Base-by-base conservation (phyloP, 2,329 filamentous ascomycete genomes). In the Penicillium sumatraense region DNA sequence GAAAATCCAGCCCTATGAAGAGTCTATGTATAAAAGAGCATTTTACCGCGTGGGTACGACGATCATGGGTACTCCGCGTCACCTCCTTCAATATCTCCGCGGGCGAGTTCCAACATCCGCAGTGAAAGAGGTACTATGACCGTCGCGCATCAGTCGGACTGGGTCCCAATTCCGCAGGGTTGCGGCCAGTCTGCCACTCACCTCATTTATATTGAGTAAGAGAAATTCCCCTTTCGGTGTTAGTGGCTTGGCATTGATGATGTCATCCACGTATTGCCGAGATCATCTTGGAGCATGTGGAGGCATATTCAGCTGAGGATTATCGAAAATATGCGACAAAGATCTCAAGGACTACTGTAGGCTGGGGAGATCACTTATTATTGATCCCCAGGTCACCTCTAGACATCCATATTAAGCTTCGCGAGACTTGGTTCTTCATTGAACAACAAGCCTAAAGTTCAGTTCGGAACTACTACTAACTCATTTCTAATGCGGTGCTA, bases 161-260 rank as follows among this genome's bases (percentile, higher is more conserved):
- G 29, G 11, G 20, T 29, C 33, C 18, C 26, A 16, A 27, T 42
- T 33, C 18, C 9, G 33, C 23, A 36, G 20, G 53, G 14, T 27
- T 23, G 40, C 38, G 53, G 42, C 20, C 42, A 11, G 44, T 64
- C 65, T 64, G 53, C 72, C 72, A 73, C 51, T 72, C 67, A 74
- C 45, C 44, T 48, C 24, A 49, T 68, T 72, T 72, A 59, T 41
- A 60, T 74, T 72, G 64, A 58, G 69, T 74, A 74, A 74, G 60
- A 64, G 62, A 71, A 73, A 73, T 42, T 60, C 65, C 63, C 14
- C 2, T 50, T 64, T 21, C 8, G 63, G 58, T 57, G 40, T 63
- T 73, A 72, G 70, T 47, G 65, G 53, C 60, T 60, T 58, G 61
- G 61, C 57, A 49, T 27, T 8, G 40, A 54, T 57, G 50, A 61